phyloP scores from a whole-genome alignment of 352 stramenopile genomes.

The Nothophytophthora sp. region DNA sequence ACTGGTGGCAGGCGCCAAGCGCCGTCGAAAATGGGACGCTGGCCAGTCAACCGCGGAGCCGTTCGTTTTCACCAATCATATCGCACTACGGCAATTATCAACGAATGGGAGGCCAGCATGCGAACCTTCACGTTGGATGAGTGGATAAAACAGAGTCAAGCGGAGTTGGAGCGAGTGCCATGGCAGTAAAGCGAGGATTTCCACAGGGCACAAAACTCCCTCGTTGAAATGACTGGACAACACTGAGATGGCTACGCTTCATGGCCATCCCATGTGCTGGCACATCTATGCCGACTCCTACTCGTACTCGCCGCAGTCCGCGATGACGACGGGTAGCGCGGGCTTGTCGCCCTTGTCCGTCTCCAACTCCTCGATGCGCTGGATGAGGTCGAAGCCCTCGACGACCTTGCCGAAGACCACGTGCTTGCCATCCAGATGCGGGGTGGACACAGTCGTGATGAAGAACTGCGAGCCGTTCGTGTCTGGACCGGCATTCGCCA shows the following conservation, averaged over 20 bases:
- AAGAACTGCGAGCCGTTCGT: constrained; percentile 99
- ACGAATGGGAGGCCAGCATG: background rate
- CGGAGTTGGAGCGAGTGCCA: constrained; percentile 10
- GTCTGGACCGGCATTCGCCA: constrained; percentile 96
- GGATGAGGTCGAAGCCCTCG: constrained; percentile 91
- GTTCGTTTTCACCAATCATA: constrained; percentile 38
- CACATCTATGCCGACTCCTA: constrained; percentile 5
- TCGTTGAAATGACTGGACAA: background rate
- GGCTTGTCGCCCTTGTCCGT: constrained; percentile 94
- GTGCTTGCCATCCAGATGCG: constrained; percentile 98
- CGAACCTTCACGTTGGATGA: background rate
- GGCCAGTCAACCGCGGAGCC: constrained; percentile 28
- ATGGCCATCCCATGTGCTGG: background rate
- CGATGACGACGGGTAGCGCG: constrained; percentile 91
- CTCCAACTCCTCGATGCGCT: constrained; percentile 91
- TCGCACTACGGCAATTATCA: background rate
- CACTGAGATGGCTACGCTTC: constrained; percentile 27
- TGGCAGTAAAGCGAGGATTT: background rate
- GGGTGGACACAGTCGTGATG: constrained; percentile 93
- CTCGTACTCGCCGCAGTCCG: constrained; percentile 94
- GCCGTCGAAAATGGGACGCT: constrained; percentile 23
- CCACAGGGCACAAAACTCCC: background rate
- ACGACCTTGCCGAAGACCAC: constrained; percentile 97
- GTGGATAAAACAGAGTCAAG: constrained; percentile 13
- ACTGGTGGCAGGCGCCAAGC: constrained; percentile 28